A percentile compares a stretch with the other conserved stretches of the same genome.
These are phyloP conservation scores for Schizothecium vesticola DNA, from an alignment of 495 filamentous ascomycete species.

Conservation along the genomic window DNA sequence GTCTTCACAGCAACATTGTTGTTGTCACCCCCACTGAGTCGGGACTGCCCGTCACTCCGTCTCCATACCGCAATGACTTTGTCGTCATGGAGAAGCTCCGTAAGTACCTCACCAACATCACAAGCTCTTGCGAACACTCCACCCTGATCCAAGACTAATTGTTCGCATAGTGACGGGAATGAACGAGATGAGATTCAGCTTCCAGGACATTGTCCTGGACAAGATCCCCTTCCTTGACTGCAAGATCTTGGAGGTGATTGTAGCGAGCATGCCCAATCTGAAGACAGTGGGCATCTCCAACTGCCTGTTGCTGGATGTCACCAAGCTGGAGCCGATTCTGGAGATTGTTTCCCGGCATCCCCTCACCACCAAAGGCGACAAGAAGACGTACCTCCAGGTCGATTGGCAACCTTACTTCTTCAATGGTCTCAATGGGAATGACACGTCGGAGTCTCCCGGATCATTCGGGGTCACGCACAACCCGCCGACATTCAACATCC, in stretches of 20 bases:
- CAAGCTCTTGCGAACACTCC: neutral
- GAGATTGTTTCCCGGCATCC: slow-evolving; percentile 10
- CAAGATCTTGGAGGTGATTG: slow-evolving; percentile 14
- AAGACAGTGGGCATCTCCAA: slow-evolving; percentile 18
- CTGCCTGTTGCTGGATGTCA: slow-evolving; percentile 24
- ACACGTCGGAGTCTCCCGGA: neutral
- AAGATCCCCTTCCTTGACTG: slow-evolving; percentile 17
- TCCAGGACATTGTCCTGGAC: slow-evolving; percentile 18
- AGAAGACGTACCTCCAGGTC: slow-evolving; percentile 7
- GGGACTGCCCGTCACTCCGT: neutral
- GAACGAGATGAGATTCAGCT: slow-evolving; percentile 1
- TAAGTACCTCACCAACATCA: neutral
- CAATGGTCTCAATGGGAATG: slow-evolving; percentile 3
- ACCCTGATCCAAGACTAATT: neutral
- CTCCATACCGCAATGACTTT: slow-evolving; percentile 13
- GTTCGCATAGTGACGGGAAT: neutral
- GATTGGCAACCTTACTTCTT: slow-evolving; percentile 26
- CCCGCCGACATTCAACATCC: slow-evolving; percentile 20
- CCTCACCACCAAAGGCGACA: neutral
- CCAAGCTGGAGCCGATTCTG: slow-evolving; percentile 16
- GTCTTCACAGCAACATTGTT: slow-evolving; percentile 5
- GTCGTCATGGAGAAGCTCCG: neutral
- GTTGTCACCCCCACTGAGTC: slow-evolving; percentile 8
- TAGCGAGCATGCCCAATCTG: slow-evolving; percentile 24
- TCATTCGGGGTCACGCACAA: slow-evolving; percentile 24